Evolutionary conservation across 306 rosid genomes (phyloP), one percentile per base, ranked within the genome.

Genomic region (Dalbergia cultrata): DNA sequence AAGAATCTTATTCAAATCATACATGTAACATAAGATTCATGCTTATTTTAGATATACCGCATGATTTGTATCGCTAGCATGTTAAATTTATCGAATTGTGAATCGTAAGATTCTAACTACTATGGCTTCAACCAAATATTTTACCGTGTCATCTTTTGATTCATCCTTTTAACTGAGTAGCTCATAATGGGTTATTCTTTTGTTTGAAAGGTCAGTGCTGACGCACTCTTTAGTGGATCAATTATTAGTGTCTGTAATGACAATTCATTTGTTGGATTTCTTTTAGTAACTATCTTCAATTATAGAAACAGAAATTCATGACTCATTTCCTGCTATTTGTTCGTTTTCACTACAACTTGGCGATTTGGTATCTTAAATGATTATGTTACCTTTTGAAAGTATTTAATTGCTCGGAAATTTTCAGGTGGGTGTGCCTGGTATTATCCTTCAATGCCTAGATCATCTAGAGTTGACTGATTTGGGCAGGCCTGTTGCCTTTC

Each of bases 401-500:
- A 86, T 50, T 26, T 54, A 70, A 70, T 45, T 82, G 19, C 70
- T 90, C 81, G 76, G 64, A 78, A 62, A 9, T 68, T 85, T 90
- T 78, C 93, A 95, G 99, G 93, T 89, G 64, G 98, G 99, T 82
- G 92, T 90, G 75, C 94, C 98, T 67, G 82, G 82, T 69, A 80
- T 85, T 78, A 75, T 93, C 67, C 90, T 95, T 78, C 86, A 88
- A 59, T 90, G 99, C 83, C 83, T 91, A 83, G 97, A 90, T 44
- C 88, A 82, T 83, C 72, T 88, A 85, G 98, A 93, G 72, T 78
- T 85, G 71, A 89, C 81, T 74, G 94, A 93, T 72, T 77, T 89
- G 71, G 96, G 96, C 26, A 90, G 91, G 81, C 93, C 99, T 3
- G 93, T 93, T 72, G 99, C 99, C 69, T 95, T 93, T 80, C 90